phyloP scores from a whole-genome alignment of 1,284 basidiomycete species.

The Ustilago nuda region DNA sequence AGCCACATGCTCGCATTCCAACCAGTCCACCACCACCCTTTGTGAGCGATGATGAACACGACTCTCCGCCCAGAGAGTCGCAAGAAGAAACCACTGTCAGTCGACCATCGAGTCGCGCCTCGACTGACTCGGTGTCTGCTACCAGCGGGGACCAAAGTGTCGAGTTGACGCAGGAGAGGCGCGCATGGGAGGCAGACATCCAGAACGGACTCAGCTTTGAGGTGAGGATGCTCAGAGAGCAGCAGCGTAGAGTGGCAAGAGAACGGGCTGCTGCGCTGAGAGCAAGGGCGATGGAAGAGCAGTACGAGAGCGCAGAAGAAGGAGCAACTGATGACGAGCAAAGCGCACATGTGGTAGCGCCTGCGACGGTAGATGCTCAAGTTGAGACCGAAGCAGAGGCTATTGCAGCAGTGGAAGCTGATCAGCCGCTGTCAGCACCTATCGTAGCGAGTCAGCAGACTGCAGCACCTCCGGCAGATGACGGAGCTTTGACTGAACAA shows the following conservation, averaged over 20 bases:
- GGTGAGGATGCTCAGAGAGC: slow-evolving; percentile 39
- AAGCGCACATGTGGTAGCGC: neutral
- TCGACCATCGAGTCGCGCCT: slow-evolving; percentile 18
- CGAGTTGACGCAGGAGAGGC: slow-evolving; percentile 36
- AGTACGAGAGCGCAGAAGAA: neutral
- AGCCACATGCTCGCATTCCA: slow-evolving; percentile 44
- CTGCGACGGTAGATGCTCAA: neutral
- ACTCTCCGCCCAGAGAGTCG: neutral
- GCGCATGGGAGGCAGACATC: slow-evolving; percentile 53
- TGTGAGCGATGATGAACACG: slow-evolving; percentile 49
- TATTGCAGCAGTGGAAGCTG: neutral
- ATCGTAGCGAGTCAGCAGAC: neutral
- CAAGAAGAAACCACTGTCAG: slow-evolving; percentile 3
- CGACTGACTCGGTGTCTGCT: slow-evolving; percentile 21
- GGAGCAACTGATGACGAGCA: neutral
- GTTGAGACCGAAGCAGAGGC: neutral
- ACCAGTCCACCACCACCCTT: slow-evolving; percentile 60
- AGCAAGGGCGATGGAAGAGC: neutral
- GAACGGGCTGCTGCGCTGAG: slow-evolving; percentile 24
- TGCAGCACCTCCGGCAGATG: neutral
- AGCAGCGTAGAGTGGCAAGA: slow-evolving; percentile 48
- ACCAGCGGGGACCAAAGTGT: slow-evolving; percentile 30
- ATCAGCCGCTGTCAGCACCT: neutral
- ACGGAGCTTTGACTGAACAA: neutral
- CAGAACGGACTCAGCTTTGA: slow-evolving; percentile 43